Conservation (phyloP, 306 rosid species). For the Coriaria nepalensis region DNA sequence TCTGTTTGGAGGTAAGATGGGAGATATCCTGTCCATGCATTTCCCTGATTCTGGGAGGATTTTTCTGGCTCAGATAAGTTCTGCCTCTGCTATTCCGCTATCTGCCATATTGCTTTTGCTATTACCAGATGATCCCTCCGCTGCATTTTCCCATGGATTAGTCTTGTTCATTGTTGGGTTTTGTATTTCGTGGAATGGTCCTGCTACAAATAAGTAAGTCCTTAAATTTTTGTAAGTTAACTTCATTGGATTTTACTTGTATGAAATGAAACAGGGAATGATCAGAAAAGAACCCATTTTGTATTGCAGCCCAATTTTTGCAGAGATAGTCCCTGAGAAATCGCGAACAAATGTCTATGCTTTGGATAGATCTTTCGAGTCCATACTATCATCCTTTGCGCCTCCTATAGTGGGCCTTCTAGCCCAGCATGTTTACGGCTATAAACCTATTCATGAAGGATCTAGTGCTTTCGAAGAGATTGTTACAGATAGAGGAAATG, state of each 20-base stretch:
- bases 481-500: conserved; percentile 36
- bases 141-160: conserved; percentile 41
- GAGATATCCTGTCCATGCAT: conserved; percentile 57
- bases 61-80: conserved; percentile 79
- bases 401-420: conserved; percentile 80
- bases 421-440: conserved; percentile 79
- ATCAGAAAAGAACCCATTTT: too few species aligned
- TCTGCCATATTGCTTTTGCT: conserved; percentile 66
- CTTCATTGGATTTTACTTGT: not conserved
- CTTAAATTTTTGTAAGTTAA: not conserved
- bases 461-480: conserved; percentile 34
- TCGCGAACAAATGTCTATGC: conserved; percentile 85
- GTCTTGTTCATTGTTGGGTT: conserved; percentile 55
- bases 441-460: conserved; percentile 46
- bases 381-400: conserved; percentile 76
- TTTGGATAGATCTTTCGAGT: conserved; percentile 74
- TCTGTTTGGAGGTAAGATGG: conserved; percentile 82
- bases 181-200: conserved; percentile 77
- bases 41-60: conserved; percentile 84
- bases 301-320: conserved; percentile 72
- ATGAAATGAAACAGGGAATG: too few species aligned
- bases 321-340: conserved; percentile 93
- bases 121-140: conserved; percentile 47
- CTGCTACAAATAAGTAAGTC: conserved; percentile 83
- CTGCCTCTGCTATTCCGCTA: conserved; percentile 71